These are phyloP conservation scores for Talaromyces wortmannii DNA, from an alignment of 495 filamentous ascomycete species.

Conservation along the genomic window DNA sequence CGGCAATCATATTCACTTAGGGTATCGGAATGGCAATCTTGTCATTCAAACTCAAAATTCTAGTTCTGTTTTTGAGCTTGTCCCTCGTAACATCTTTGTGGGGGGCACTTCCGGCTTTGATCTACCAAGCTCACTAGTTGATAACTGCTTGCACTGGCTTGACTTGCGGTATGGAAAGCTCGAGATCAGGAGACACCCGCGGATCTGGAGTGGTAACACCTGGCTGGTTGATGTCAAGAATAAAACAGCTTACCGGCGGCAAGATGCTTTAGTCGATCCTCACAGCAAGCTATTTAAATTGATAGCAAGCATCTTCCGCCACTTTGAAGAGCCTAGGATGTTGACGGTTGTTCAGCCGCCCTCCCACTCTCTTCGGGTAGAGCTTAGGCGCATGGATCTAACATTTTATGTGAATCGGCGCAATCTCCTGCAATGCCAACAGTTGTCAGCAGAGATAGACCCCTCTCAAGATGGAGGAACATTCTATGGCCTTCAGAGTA, in stretches of 20 bases:
- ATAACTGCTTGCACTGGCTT: constrained; percentile 53
- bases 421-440: constrained; percentile 13
- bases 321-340: constrained; percentile 22
- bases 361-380: constrained; percentile 18
- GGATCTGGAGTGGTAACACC: constrained; percentile 26
- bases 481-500: constrained; percentile 45
- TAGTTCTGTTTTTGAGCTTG: constrained; percentile 27
- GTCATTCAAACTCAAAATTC: constrained; percentile 11
- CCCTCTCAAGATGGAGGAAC: constrained; percentile 42
- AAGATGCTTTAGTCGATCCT: constrained; percentile 23
- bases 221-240: constrained; percentile 23
- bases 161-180: constrained; percentile 32
- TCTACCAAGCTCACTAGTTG: constrained; percentile 39
- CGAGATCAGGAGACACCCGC: constrained; percentile 21
- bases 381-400: constrained; percentile 43
- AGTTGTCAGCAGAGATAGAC: constrained; percentile 44
- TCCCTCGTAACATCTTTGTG: constrained; percentile 34
- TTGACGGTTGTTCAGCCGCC: constrained; percentile 27
- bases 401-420: constrained; percentile 32
- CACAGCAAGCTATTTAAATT: constrained; percentile 12
- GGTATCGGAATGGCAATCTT: constrained; percentile 18
- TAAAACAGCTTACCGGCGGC: constrained; percentile 10
- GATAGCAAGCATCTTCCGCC: constrained; percentile 22
- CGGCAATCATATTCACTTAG: constrained; percentile 33
- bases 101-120: constrained; percentile 9